These are phyloP conservation scores for Copromyces sp. DNA, from an alignment of 495 filamentous ascomycete genomes.

Conservation along the genomic window DNA sequence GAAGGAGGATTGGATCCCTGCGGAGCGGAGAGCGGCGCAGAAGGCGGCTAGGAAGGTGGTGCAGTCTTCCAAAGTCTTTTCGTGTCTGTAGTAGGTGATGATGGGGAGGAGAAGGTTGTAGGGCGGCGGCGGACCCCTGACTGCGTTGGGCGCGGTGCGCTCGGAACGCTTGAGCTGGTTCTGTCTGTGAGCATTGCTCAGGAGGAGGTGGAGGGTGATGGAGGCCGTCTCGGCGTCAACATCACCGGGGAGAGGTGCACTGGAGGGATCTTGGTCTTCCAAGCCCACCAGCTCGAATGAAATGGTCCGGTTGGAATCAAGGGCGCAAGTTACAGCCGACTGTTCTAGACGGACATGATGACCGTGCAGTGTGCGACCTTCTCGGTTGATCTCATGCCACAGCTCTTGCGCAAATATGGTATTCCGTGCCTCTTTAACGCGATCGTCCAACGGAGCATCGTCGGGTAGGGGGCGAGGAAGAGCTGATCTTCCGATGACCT, in stretches of 20 bases:
- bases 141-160: neutral
- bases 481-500: conserved; percentile 43
- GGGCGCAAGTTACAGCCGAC: conserved; percentile 47
- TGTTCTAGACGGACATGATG: conserved; percentile 54
- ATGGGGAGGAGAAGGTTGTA: conserved; percentile 57
- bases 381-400: conserved; percentile 81
- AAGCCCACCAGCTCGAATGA: conserved; percentile 49
- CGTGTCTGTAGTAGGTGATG: conserved; percentile 54
- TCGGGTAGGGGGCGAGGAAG: conserved; percentile 30
- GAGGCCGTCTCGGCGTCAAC: conserved; percentile 47
- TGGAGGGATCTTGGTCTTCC: conserved; percentile 20
- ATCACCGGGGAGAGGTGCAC: conserved; percentile 18
- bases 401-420: conserved; percentile 86
- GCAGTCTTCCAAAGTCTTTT: conserved; percentile 25
- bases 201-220: conserved; percentile 52
- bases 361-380: conserved; percentile 58
- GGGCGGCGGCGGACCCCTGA: conserved; percentile 38
- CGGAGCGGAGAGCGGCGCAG: conserved; percentile 13
- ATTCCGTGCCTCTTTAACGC: conserved; percentile 73
- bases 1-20: conserved; percentile 15
- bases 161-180: conserved; percentile 38
- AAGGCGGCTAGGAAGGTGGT: conserved; percentile 7
- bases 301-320: conserved; percentile 23
- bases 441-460: conserved; percentile 41
- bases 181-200: conserved; percentile 57